Evolutionary conservation across 306 rosid genomes (phyloP), one percentile per base, ranked within the genome.

Genomic region (Glycine soja): DNA sequence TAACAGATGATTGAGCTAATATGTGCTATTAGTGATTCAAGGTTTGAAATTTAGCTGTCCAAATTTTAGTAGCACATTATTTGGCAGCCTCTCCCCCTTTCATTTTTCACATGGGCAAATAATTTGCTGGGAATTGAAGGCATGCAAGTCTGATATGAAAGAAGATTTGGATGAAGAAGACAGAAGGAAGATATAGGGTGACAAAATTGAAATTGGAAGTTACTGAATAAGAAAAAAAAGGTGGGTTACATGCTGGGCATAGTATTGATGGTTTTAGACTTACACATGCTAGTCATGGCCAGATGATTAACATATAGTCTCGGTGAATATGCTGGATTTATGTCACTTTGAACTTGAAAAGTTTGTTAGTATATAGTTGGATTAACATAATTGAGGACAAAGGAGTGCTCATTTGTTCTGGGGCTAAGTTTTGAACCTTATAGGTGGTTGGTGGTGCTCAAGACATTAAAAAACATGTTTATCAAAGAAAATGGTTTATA

Each of bases 341-440:
- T 63, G 42, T 79, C 53, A 79, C 56, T 58, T 3, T 59, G 77
- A 79, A 70, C 12, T 78, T 68, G 42, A 32, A 69, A 14, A 45
- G 18, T 59, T 13, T 70, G 18, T 46, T 56, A 79, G 19, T 46
- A 56, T 80, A 8, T 58, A 61, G 52, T 32, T 43, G 70, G 70
- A 58, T 16, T 61, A 48, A 59, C 66, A 48, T 48, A 70, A 54
- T 36, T 62, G 56, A 48, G 76, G 57, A 16, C 30, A 10, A 59
- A 19, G 46, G 67, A 42, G 57, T 38, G 48, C 10, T 46, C 11
- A 18, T 75, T 30, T 65, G 5, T 36, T 65, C 18, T 77, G 51
- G 43, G 52, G 16, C 59, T 57, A 36, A 46, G 24, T 30, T 79
- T 56, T 4, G 58, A 67, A 9, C 18, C 67, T 77, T 51, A 43